Percentiles rank a stretch among this genome's conserved stretches.
These are phyloP conservation scores for Microbotryum violaceum DNA, from an alignment of 1,284 basidiomycete genomes.

Conservation along the genomic window DNA sequence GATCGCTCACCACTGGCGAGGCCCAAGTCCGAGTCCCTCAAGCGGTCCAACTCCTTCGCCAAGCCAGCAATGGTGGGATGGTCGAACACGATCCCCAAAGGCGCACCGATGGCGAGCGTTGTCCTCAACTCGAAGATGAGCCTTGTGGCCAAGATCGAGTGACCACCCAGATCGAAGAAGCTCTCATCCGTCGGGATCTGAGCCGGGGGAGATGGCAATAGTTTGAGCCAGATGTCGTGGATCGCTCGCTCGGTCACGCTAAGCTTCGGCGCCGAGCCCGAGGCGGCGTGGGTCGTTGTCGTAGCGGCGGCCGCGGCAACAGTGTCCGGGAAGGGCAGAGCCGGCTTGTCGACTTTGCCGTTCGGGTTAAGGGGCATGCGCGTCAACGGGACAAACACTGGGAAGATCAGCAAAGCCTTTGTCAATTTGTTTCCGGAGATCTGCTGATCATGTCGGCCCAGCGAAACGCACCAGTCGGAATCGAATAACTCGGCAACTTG, in stretches of 20 bases:
- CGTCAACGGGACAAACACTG: constrained; percentile 87
- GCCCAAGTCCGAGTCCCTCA: constrained; percentile 74
- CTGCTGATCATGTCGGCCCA: constrained; percentile 1
- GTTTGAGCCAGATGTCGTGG: constrained; percentile 69
- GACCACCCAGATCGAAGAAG: constrained; percentile 98
- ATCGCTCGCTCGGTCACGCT: constrained; percentile 73
- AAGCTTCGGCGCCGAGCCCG: constrained; percentile 40
- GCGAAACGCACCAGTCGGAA: constrained; percentile 63
- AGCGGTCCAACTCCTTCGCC: constrained; percentile 65
- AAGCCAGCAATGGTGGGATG: constrained; percentile 79
- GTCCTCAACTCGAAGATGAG: constrained; percentile 96
- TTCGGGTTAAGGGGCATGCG: constrained; percentile 98
- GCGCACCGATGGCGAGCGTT: constrained; percentile 81
- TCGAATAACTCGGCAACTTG: constrained; percentile 88
- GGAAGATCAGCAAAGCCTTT: neutral
- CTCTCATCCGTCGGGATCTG: constrained; percentile 82
- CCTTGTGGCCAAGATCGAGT: constrained; percentile 95
- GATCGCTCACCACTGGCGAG: constrained; percentile 46
- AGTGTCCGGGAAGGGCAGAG: constrained; percentile 97
- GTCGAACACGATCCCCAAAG: constrained; percentile 87
- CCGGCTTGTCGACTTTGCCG: constrained; percentile 98
- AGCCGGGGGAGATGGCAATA: constrained; percentile 73
- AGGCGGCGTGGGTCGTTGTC: constrained; percentile 27
- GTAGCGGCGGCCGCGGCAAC: constrained; percentile 55
- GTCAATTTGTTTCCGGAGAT: neutral